Evolutionary conservation across 768 basidiomycete species (phyloP), one percentile per base, ranked within the genome.

Genomic region (Exidia glandulosa): DNA sequence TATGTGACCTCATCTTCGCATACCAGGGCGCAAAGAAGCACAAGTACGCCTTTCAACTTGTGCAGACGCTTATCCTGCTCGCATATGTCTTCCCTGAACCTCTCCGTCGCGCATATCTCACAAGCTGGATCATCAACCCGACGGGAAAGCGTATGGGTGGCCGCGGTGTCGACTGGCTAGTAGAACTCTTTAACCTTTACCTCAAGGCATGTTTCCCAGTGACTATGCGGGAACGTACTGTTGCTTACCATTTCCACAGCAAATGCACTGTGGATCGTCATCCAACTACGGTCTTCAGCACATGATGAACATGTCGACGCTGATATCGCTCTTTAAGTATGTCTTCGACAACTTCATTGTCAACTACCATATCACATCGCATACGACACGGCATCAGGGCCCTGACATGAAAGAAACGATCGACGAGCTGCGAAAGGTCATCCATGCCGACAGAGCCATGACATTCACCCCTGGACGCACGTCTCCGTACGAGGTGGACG

Each of bases 381-480:
- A 61, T 7, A 74, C 71, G 0, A 61, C 66, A 7, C 54, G 56
- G 1, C 73, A 76, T 54, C 63, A 63, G 7, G 61, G 66, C 47
- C 68, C 71, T 12, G 59, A 72, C 27, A 70, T 74, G 69, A 57
- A 50, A 25, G 61, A 60, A 12, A 72, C 68, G 10, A 67, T 72
- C 57, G 31, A 32, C 12, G 59, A 58, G 3, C 59, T 72, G 29
- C 54, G 34, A 1, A 7, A 2, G 2, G 64, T 70, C 25, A 54
- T 69, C 16, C 41, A 45, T 19, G 41, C 16, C 9, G 41, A 45
- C 16, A 9, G 16, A 5, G 41, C 41, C 12, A 5, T 45, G 41
- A 14, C 5, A 19, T 45, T 45, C 41, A 45, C 16, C 23, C 10
- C 41, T 5, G 41, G 41, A 13, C 41, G 41, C 12, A 9, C 16